phyloP scores from a whole-genome alignment of 768 basidiomycete species.

The Boletus pseudopeckii region DNA sequence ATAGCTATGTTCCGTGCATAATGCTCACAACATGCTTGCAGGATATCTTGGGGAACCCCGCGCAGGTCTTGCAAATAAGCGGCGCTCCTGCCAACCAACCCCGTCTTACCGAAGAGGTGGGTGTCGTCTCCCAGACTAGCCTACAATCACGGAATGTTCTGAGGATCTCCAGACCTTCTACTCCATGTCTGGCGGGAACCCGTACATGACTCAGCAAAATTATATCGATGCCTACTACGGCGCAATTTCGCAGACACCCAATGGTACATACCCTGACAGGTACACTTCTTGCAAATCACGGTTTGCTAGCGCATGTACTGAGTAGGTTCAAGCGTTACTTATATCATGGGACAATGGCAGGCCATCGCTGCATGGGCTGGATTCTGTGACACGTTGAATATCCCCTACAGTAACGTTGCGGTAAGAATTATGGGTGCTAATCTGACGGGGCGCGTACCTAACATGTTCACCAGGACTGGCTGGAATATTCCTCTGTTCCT shows the following conservation, averaged over 20 bases:
- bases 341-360: slow-evolving; percentile 11
- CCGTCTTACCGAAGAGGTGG: slow-evolving; percentile 15
- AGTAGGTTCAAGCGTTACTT: slow-evolving; percentile 5
- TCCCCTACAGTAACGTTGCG: slow-evolving; percentile 21
- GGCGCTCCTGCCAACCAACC: slow-evolving; percentile 17
- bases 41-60: slow-evolving; percentile 1
- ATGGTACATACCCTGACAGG: slow-evolving; percentile 16
- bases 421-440: background rate
- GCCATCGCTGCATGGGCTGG: slow-evolving; percentile 22
- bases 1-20: slow-evolving; percentile 17
- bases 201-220: slow-evolving; percentile 20
- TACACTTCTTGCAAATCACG: background rate
- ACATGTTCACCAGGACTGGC: slow-evolving; percentile 19
- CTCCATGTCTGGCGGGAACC: slow-evolving; percentile 19
- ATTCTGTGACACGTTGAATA: slow-evolving; percentile 19
- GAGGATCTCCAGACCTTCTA: slow-evolving; percentile 11
- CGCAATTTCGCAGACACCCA: slow-evolving; percentile 17
- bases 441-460: background rate
- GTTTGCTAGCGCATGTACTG: background rate
- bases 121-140: background rate
- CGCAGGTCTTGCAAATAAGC: background rate
- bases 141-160: background rate
- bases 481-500: slow-evolving; percentile 19
- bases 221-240: slow-evolving; percentile 24
- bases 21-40: slow-evolving; percentile 18